Evolutionary conservation across 169 alveolate species (phyloP), one percentile per base, ranked within the genome.

Genomic region (Plasmodium reichenowi): DNA sequence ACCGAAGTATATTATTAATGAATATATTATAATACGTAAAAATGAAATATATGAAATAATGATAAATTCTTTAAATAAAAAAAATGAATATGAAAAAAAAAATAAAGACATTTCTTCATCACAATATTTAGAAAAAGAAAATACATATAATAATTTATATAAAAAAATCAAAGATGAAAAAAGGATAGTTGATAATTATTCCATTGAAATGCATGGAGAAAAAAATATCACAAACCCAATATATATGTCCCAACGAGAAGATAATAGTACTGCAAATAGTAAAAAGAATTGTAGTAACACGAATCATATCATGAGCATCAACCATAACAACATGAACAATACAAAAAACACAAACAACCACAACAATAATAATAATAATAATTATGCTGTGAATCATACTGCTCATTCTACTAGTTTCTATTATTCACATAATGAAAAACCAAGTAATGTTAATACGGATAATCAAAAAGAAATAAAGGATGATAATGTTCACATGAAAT

Each of bases 1-100:
- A 13, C 70, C 64, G n/a, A 66, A 59, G 13, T 78, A 78, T 47
- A 12, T 78, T 22, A 78, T 78, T 52, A 9, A 50, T 78, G 89
- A 78, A 52, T 78, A 64, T 58, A 56, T 78, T 17, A 7, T 50
- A 43, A 78, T 78, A 7, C 64, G 89, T 15, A 32, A 60, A 52
- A 63, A 78, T 66, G 89, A 78, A 38, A 78, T 78, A 48, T 78
- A 48, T 50, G 76, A 78, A 22, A 29, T 48, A 2, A 78, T 78
- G 70, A 47, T 26, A 5, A 64, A 59, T 9, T 26, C 52, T 10
- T 59, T 78, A 10, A 47, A 66, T 52, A 68, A 43, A 17, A 66
- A 52, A 29, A 15, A 58, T 15, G 80, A 71, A 17, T 9, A 17
- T 17, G 45, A 15, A 2, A 71, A 71, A 26, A 26, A 26, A 62